phyloP scores from a whole-genome alignment of 345 rosid genomes.

The Salix udensis region DNA sequence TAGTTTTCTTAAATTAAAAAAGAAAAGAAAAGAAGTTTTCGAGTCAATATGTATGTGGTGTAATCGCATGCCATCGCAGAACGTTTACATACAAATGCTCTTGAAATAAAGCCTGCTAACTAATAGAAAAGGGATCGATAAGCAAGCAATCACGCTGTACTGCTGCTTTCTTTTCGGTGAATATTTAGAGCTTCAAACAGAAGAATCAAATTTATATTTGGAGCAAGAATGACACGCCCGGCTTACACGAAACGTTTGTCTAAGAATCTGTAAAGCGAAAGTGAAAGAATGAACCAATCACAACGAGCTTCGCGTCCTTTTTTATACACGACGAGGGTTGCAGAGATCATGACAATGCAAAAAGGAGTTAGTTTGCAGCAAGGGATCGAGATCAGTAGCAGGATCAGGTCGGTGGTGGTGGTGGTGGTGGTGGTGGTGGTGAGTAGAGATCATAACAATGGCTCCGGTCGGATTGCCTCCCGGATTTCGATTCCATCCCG shows the following conservation, averaged over 20 bases:
- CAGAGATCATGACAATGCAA: background rate
- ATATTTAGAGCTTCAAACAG: background rate
- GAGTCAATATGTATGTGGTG: no score
- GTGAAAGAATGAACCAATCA: constrained; percentile 22
- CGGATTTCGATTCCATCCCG: constrained; percentile 92
- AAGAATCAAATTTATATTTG: background rate
- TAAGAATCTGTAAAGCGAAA: constrained; percentile 37
- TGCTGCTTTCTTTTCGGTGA: background rate
- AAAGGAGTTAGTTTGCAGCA: background rate
- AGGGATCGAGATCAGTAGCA: background rate
- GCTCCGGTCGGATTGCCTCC: constrained; percentile 76
- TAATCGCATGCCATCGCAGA: no score
- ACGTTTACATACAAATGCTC: background rate
- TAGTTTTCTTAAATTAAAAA: no score
- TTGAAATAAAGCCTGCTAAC: background rate
- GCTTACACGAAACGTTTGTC: constrained; percentile 49
- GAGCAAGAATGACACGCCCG: constrained; percentile 10
- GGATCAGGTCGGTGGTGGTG: background rate
- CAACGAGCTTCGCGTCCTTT: constrained; percentile 14
- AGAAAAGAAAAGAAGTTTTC: no score
- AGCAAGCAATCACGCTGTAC: background rate
- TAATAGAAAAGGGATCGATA: background rate
- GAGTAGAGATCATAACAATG: no score
- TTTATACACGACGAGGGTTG: constrained; percentile 5
- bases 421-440: no score